These are phyloP conservation scores for Pythium dissimile DNA, from an alignment of 352 stramenopile species.

Conservation along the genomic window DNA sequence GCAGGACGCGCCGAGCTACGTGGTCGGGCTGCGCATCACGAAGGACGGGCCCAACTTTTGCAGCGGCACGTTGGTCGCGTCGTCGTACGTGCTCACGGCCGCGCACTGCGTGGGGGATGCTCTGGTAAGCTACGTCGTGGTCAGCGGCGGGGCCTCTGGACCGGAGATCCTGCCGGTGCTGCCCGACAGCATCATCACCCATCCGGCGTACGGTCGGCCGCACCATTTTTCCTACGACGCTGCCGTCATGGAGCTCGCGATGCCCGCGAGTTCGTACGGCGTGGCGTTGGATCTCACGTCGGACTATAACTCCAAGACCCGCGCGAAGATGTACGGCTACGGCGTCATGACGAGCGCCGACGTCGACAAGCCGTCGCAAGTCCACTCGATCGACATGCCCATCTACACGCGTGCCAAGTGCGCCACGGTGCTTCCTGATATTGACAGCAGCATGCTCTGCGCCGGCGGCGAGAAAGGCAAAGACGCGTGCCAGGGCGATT, in stretches of 20 bases:
- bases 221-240: constrained; percentile 32
- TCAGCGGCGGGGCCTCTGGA: constrained; percentile 17
- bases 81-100: constrained; percentile 35
- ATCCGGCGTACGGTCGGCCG: constrained; percentile 21
- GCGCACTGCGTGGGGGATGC: constrained; percentile 35
- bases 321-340: constrained; percentile 31
- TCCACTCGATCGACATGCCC: constrained; percentile 22
- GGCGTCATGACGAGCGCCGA: constrained; percentile 11
- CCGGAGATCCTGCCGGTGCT: constrained; percentile 22
- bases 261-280: constrained; percentile 17
- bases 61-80: constrained; percentile 35
- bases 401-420: constrained; percentile 24
- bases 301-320: constrained; percentile 20
- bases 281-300: constrained; percentile 21
- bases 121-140: constrained; percentile 22
- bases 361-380: constrained; percentile 5
- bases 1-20: neutral
- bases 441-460: constrained; percentile 36
- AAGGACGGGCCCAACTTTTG: constrained; percentile 34
- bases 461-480: constrained; percentile 23
- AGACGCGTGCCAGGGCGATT: constrained; percentile 37
- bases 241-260: constrained; percentile 27
- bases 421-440: constrained; percentile 18
- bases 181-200: constrained; percentile 15
- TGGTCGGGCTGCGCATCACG: constrained; percentile 23